Conservation (phyloP, 768 basidiomycete genomes). For the Mycena epipterygia region DNA sequence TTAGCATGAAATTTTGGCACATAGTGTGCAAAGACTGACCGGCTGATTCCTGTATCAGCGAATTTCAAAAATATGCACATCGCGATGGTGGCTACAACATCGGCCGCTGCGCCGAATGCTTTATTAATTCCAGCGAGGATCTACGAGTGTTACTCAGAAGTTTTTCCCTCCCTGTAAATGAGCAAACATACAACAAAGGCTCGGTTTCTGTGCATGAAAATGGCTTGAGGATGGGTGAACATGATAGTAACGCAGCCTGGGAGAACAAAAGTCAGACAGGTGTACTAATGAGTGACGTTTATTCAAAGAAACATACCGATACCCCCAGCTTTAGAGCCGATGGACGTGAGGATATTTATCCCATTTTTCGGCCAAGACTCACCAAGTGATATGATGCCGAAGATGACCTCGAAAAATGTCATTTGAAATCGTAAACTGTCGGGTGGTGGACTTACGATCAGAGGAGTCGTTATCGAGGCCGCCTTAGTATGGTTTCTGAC, state of each 20-base stretch:
- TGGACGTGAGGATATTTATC: not conserved
- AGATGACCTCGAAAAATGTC: not conserved
- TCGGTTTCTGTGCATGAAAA: constrained; percentile 24
- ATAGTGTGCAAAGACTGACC: constrained; percentile 38
- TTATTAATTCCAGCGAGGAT: constrained; percentile 59
- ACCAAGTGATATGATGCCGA: not conserved
- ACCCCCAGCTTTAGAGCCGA: not conserved
- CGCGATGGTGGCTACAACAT: constrained; percentile 59
- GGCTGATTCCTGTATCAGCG: constrained; percentile 52
- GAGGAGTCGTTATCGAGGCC: not conserved
- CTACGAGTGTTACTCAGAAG: too few species aligned
- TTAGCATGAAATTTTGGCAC: not conserved
- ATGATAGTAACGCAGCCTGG: constrained; percentile 23
- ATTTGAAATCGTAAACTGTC: not conserved
- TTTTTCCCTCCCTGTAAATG: too few species aligned
- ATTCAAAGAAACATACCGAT: too few species aligned
- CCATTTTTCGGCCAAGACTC: not conserved
- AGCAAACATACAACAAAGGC: constrained; percentile 34
- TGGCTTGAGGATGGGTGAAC: constrained; percentile 25
- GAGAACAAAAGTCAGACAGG: too few species aligned
- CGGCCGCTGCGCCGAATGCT: constrained; percentile 58
- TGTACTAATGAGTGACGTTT: too few species aligned
- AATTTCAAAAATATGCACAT: constrained; percentile 56
- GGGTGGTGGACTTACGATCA: not conserved
- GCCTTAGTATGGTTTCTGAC: not conserved